Evolutionary conservation across 2,329 filamentous ascomycete species (phyloP), one percentile per base, ranked within the genome.

Genomic region (Colletotrichum lentis): DNA sequence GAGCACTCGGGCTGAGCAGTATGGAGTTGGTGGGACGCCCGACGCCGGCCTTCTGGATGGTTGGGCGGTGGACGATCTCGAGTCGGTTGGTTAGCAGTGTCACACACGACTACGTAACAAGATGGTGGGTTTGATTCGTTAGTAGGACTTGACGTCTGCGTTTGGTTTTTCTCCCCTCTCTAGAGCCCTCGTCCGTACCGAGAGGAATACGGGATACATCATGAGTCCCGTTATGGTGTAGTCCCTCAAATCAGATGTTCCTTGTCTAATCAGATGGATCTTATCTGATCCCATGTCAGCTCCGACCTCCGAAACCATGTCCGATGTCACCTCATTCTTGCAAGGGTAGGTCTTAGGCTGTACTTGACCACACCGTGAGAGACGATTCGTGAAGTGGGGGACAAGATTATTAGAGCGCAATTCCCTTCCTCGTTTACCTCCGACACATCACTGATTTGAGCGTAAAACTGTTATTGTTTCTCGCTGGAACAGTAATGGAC

Each of bases 221-320:
- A 31, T 31, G 27, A 7, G 8, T 2, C 41, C 57, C 35, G 43
- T n/a, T 22, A 18, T 46, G 24, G 44, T 37, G 37, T n/a, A 44
- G 24, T 24, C 58, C 64, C 27, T 58, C 53, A 53, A 67, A 64
- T 53, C 39, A 64, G 39, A 41, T 41, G 27, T n/a, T 14, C 12
- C 44, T 64, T 43, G 62, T 64, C 64, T 67, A 67, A 67, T 67
- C 64, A 64, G 64, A 64, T 63, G 39, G 39, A 67, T 67, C 59
- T 63, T 63, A 67, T 64, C 64, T 64, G 60, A 67, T 57, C 37
- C 16, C 24, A 31, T 16, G 24, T 46, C 7, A 31, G 7, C 27
- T 10, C 5, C 6, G 27, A 31, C 8, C 22, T 56, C 59, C 52
- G 44, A 67, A 39, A 22, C 37, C 14, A 39, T 58, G 43, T 62